Conservation (phyloP, 192 early-diverging fungal genomes). For the Entomortierella beljakovae region DNA sequence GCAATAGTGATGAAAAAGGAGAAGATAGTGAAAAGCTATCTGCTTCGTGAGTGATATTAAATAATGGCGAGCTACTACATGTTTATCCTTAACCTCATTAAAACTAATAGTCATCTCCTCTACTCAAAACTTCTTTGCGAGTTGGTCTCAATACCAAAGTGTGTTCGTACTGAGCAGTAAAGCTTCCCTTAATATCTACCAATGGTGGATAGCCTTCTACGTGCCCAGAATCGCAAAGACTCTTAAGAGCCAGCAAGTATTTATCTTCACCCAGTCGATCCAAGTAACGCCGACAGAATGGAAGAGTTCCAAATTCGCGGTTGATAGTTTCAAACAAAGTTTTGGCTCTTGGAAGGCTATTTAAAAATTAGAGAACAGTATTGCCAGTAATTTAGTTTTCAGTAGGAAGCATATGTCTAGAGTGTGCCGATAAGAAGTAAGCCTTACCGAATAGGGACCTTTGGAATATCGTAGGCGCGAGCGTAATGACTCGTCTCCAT, state of each 20-base stretch:
- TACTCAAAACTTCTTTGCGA: constrained; percentile 79
- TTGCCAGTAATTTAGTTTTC: too few species aligned
- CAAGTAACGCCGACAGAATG: constrained; percentile 95
- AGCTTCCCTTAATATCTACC: constrained; percentile 83
- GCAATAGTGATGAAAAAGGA: too few species aligned
- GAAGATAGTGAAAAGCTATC: too few species aligned
- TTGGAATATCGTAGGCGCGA: constrained; percentile 65
- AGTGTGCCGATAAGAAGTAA: neutral
- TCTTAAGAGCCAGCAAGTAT: constrained; percentile 87
- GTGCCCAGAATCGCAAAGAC: constrained; percentile 83
- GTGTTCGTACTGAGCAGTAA: constrained; percentile 98
- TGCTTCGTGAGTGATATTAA: neutral
- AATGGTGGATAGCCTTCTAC: constrained; percentile 90
- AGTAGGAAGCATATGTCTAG: too few species aligned
- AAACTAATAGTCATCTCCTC: constrained; percentile 54
- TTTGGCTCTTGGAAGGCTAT: constrained; percentile 77
- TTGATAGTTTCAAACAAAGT: constrained; percentile 83
- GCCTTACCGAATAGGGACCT: constrained; percentile 70
- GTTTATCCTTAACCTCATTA: neutral
- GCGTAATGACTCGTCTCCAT: constrained; percentile 94
- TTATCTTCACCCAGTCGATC: constrained; percentile 94
- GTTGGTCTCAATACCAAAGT: constrained; percentile 91
- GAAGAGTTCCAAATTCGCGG: constrained; percentile 92
- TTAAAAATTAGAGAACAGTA: neutral
- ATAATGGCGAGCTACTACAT: neutral